Conservation (phyloP, 495 filamentous ascomycete genomes). For the Penicillium longicatenatum region DNA sequence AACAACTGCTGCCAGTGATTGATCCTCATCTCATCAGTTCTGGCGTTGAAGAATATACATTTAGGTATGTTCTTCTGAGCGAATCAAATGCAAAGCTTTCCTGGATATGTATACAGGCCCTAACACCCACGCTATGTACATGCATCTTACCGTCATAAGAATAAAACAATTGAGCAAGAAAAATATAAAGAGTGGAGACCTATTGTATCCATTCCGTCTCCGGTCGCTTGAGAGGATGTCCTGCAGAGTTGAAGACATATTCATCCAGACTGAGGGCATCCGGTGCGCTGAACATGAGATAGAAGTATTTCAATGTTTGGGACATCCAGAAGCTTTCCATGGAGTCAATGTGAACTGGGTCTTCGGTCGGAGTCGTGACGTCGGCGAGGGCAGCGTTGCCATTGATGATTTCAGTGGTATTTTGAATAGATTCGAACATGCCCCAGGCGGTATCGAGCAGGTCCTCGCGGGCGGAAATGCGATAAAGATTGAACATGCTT, state of each 20-base stretch:
- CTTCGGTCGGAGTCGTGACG: slow-evolving; percentile 29
- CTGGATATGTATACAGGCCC: not conserved
- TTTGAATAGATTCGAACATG: slow-evolving; percentile 59
- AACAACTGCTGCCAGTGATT: too few relatives aligned
- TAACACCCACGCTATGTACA: slow-evolving; percentile 11
- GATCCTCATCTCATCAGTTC: too few relatives aligned
- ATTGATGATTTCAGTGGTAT: slow-evolving; percentile 48
- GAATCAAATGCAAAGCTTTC: not conserved
- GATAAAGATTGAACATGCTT: slow-evolving; percentile 63
- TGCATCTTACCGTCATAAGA: not conserved
- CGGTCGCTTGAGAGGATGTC: slow-evolving; percentile 42
- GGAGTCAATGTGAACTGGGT: slow-evolving; percentile 32
- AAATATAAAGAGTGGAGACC: slow-evolving; percentile 1
- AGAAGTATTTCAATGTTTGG: slow-evolving; percentile 75
- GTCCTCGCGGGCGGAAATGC: slow-evolving; percentile 59
- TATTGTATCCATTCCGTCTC: not conserved
- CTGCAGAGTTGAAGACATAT: slow-evolving; percentile 65
- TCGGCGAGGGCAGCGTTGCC: slow-evolving; percentile 52
- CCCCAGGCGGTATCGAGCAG: slow-evolving; percentile 62
- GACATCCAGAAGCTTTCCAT: slow-evolving; percentile 62
- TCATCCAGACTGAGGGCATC: slow-evolving; percentile 67
- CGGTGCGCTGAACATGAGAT: slow-evolving; percentile 62
- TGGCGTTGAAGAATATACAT: not conserved
- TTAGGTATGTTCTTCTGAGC: not conserved
- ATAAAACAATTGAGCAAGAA: not conserved